phyloP scores from a whole-genome alignment of 306 rosid genomes.

The Abrus pulchellus region DNA sequence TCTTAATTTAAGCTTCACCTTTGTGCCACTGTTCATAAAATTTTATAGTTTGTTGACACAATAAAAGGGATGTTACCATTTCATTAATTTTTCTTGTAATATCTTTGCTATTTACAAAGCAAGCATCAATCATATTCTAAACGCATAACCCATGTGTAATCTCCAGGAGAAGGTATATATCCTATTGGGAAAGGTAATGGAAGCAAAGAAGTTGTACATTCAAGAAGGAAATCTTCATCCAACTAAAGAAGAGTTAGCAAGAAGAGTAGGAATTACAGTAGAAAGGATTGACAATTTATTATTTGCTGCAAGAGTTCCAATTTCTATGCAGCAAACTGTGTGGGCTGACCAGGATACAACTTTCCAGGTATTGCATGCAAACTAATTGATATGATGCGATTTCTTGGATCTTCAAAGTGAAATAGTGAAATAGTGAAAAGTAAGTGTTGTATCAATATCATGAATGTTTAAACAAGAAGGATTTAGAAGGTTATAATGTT shows the following conservation, averaged over 20 bases:
- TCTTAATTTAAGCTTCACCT: constrained; percentile 34
- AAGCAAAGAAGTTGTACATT: constrained; percentile 75
- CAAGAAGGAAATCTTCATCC: constrained; percentile 83
- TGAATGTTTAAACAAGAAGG: constrained; percentile 12
- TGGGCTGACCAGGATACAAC: constrained; percentile 88
- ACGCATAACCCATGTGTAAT: constrained; percentile 31
- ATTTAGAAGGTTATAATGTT: constrained; percentile 24
- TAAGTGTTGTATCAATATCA: constrained; percentile 13
- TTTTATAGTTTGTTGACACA: neutral
- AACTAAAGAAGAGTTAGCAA: constrained; percentile 81
- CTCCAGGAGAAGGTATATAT: constrained; percentile 78
- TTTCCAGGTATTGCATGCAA: constrained; percentile 72
- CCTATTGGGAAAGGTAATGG: constrained; percentile 74
- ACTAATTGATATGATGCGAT: constrained; percentile 31
- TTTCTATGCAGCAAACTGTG: constrained; percentile 87
- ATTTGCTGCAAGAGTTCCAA: constrained; percentile 73
- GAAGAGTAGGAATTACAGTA: constrained; percentile 69
- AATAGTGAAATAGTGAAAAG: constrained; percentile 5
- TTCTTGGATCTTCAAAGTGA: neutral
- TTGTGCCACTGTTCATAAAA: constrained; percentile 20
- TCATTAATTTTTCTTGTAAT: neutral
- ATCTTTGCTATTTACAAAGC: constrained; percentile 34
- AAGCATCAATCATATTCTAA: constrained; percentile 34
- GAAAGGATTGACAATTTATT: constrained; percentile 71
- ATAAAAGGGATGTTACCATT: constrained; percentile 33